These are phyloP conservation scores for bread wheat (Triticum aestivum) DNA, from an alignment of 176 grass and related monocot genomes.

Conservation along the genomic window IWGSC_CS_RefSeq_v2.1 NC_057808.1:388924361-388924860, in stretches of 20 bases:
- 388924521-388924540: not conserved
- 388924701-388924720: not conserved
- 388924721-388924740: too few relatives aligned
- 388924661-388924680: not conserved
- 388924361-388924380: conserved; percentile 8
- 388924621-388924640: not conserved
- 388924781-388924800: too few relatives aligned
- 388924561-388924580: not conserved
- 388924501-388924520: not conserved
- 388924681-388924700: not conserved
- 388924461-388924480: conserved; percentile 5
- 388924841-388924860: too few relatives aligned
- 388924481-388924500: conserved; percentile 2
- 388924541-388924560: not conserved
- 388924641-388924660: not conserved
- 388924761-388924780: too few relatives aligned
- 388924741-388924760: too few relatives aligned
- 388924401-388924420: not conserved
- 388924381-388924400: not conserved
- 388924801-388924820: too few relatives aligned
- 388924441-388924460: not conserved
- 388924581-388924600: not conserved
- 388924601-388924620: not conserved
- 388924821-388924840: too few relatives aligned
- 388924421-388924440: conserved; percentile 3